Conservation (phyloP, 2,329 filamentous ascomycete genomes). For the Rhexocercosporidium sp. region DNA sequence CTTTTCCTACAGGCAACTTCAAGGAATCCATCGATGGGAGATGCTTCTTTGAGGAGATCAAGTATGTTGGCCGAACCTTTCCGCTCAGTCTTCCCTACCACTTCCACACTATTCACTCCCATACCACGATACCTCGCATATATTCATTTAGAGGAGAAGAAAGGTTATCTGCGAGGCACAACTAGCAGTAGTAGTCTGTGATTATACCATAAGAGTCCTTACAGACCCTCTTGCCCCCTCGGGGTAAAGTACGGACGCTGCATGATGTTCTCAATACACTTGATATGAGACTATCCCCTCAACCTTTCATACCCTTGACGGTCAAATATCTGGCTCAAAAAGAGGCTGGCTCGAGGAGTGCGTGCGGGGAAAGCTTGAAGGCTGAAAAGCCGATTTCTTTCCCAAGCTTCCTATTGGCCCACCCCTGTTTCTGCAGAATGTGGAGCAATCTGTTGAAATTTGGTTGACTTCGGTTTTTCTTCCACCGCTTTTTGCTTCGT, state of each 20-base stretch:
- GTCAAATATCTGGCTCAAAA: neutral
- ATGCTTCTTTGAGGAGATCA: constrained; percentile 74
- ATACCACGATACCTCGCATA: neutral
- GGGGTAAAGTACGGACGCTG: constrained; percentile 38
- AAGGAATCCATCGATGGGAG: constrained; percentile 67
- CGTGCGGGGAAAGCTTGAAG: constrained; percentile 14
- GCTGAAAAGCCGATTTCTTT: neutral
- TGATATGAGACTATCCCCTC: constrained; percentile 59
- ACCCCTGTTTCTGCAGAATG: neutral
- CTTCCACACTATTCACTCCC: neutral
- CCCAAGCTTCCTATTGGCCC: neutral
- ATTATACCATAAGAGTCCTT: constrained; percentile 39
- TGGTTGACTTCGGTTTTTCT: constrained; percentile 1
- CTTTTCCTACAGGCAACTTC: constrained; percentile 59
- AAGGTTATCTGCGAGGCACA: neutral
- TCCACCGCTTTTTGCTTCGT: neutral
- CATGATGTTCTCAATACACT: constrained; percentile 58
- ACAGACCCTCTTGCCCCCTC: constrained; percentile 42
- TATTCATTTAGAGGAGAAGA: neutral
- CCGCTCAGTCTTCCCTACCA: neutral
- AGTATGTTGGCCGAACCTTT: constrained; percentile 54
- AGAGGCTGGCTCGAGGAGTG: constrained; percentile 9
- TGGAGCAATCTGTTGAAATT: constrained; percentile 2
- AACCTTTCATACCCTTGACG: constrained; percentile 5
- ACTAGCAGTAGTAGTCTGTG: constrained; percentile 34